Percentiles rank a stretch among this genome's conserved stretches.
phyloP scores from a whole-genome alignment of 768 basidiomycete genomes.

The Lentinus tigrinus region DNA sequence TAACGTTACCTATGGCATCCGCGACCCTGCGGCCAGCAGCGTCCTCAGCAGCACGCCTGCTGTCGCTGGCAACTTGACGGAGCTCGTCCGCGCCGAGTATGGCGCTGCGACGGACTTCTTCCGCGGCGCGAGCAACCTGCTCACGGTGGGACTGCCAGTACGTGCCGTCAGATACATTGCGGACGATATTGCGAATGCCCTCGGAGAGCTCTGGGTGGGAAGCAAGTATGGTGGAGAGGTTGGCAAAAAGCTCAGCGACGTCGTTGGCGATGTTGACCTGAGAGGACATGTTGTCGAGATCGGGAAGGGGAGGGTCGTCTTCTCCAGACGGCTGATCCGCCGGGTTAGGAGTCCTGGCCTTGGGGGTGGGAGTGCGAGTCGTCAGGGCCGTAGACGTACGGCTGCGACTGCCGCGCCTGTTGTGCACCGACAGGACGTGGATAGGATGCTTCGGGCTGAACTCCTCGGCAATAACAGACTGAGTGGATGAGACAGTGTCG shows the following conservation, averaged over 20 bases:
- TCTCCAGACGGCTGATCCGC: background rate
- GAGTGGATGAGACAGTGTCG: conserved; percentile 37
- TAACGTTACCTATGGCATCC: conserved; percentile 58
- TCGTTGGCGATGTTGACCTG: conserved; percentile 45
- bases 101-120: conserved; percentile 49
- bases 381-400: conserved; percentile 10
- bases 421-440: conserved; percentile 48
- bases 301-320: conserved; percentile 48
- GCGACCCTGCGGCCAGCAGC: conserved; percentile 65
- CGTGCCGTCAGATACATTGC: conserved; percentile 59
- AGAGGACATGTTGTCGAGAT: conserved; percentile 35
- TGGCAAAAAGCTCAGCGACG: conserved; percentile 57
- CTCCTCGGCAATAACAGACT: conserved; percentile 41
- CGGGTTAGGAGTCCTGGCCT: conserved; percentile 2
- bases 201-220: conserved; percentile 74
- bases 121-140: conserved; percentile 55
- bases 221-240: conserved; percentile 52
- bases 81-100: conserved; percentile 31
- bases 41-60: conserved; percentile 53
- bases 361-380: conserved; percentile 8
- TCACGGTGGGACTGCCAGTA: conserved; percentile 71
- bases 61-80: conserved; percentile 41
- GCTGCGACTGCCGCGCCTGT: conserved; percentile 4
- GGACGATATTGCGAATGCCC: conserved; percentile 59
- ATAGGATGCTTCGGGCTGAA: conserved; percentile 56